A percentile compares a stretch with the other conserved stretches of the same genome.
Conservation (phyloP, 1,139 yeast species). For the Saccharomyces hybrid region DNA sequence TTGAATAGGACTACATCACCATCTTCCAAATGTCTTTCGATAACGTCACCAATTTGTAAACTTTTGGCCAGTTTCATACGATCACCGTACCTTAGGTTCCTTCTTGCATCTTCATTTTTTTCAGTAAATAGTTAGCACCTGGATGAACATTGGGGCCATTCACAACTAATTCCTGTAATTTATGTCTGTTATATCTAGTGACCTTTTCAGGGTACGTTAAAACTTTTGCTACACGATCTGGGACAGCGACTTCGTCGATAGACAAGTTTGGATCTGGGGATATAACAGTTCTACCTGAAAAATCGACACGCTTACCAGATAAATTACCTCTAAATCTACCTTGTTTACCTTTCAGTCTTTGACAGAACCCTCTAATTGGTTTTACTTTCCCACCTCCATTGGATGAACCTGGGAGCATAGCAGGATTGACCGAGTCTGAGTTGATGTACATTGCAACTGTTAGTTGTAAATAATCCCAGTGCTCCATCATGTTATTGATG, state of each 20-base stretch:
- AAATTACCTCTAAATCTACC: slow-evolving; percentile 97
- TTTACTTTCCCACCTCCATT: slow-evolving; percentile 58
- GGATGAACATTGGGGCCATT: slow-evolving; percentile 91
- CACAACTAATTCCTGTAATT: slow-evolving; percentile 61
- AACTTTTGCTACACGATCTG: slow-evolving; percentile 92
- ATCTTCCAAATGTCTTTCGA: slow-evolving; percentile 96
- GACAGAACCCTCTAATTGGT: slow-evolving; percentile 95
- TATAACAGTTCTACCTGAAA: slow-evolving; percentile 95
- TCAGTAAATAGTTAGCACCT: slow-evolving; percentile 88
- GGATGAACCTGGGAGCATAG: slow-evolving; percentile 55
- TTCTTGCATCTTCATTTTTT: slow-evolving; percentile 75
- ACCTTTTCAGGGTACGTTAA: slow-evolving; percentile 94
- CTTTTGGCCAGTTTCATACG: slow-evolving; percentile 68
- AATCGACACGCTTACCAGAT: slow-evolving; percentile 97
- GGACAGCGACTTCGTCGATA: slow-evolving; percentile 96
- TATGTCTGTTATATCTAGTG: slow-evolving; percentile 75
- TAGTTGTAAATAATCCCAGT: slow-evolving; percentile 94
- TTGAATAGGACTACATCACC: slow-evolving; percentile 94
- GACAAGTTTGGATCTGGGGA: slow-evolving; percentile 96
- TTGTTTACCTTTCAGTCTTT: slow-evolving; percentile 94
- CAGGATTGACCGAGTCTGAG: slow-evolving; percentile 87
- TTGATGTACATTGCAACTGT: slow-evolving; percentile 97
- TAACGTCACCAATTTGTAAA: slow-evolving; percentile 80
- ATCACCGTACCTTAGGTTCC: slow-evolving; percentile 87
- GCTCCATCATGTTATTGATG: slow-evolving; percentile 89